A percentile compares a stretch with the other conserved stretches of the same genome.
Evolutionary conservation across 2,329 filamentous ascomycete species (phyloP).

Genomic region (Metarhizium guizhouense): DNA sequence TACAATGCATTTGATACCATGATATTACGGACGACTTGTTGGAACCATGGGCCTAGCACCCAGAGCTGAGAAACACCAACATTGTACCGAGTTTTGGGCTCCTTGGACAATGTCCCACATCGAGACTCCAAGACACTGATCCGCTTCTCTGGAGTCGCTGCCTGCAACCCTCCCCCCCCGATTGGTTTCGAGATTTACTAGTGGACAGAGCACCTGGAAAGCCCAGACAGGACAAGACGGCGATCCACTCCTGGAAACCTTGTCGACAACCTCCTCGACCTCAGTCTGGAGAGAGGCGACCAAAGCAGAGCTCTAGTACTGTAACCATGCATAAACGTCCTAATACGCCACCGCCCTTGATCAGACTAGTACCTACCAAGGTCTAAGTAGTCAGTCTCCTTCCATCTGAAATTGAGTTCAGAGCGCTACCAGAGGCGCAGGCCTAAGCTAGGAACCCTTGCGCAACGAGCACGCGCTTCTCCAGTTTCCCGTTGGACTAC

Average conservation of each 20-base stretch:
- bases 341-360: background rate
- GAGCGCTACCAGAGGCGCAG: background rate
- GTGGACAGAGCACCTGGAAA: background rate
- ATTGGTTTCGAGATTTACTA: background rate
- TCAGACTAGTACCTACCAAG: background rate
- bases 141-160: background rate
- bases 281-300: background rate
- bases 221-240: no score
- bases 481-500: background rate
- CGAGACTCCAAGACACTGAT: background rate
- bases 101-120: no score
- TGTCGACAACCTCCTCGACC: background rate
- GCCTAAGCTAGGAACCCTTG: constrained; percentile 6
- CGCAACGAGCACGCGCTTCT: background rate
- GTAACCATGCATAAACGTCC: background rate
- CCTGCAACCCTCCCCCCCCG: background rate
- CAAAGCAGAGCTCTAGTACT: background rate
- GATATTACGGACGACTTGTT: no score
- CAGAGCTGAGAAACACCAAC: no score
- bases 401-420: background rate
- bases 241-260: background rate
- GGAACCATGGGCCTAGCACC: no score
- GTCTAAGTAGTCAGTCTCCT: background rate
- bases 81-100: no score
- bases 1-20: no score